Conservation (phyloP, 805 yeast species). For the Saccharomycopsis olivae region DNA sequence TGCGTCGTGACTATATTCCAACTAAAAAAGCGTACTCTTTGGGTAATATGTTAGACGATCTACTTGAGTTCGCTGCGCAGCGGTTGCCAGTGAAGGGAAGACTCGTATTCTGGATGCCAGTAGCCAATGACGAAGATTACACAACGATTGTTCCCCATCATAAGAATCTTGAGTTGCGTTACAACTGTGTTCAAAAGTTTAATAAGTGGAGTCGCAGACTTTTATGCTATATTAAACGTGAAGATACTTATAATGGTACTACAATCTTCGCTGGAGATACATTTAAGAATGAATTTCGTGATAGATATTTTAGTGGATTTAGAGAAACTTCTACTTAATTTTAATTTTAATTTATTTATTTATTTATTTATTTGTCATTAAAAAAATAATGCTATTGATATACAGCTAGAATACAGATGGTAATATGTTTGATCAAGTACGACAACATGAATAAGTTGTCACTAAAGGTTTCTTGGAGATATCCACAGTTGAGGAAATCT, state of each 20-base stretch:
- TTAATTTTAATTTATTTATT: not conserved
- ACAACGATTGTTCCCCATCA: constrained; percentile 69
- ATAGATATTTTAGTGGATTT: constrained; percentile 66
- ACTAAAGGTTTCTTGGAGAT: not conserved
- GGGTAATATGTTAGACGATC: constrained; percentile 66
- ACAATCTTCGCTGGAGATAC: constrained; percentile 22
- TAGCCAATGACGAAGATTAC: constrained; percentile 77
- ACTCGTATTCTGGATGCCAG: constrained; percentile 95
- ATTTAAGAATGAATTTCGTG: constrained; percentile 54
- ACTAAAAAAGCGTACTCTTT: constrained; percentile 87
- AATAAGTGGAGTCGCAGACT: constrained; percentile 89
- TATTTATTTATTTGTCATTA: not conserved
- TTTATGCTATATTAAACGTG: constrained; percentile 66
- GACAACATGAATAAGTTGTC: constrained; percentile 2
- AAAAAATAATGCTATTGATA: no score
- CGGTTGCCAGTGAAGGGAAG: constrained; percentile 70
- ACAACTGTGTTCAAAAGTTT: constrained; percentile 77
- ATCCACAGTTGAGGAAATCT: not conserved
- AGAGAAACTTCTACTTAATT: constrained; percentile 21
- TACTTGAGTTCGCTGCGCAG: constrained; percentile 60
- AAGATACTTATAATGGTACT: constrained; percentile 40
- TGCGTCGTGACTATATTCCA: constrained; percentile 75
- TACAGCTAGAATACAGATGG: no score
- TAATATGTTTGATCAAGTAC: no score
- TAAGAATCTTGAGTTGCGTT: constrained; percentile 53